Conservation (phyloP, 805 yeast genomes). For the Nakazawaea anatomiae region DNA sequence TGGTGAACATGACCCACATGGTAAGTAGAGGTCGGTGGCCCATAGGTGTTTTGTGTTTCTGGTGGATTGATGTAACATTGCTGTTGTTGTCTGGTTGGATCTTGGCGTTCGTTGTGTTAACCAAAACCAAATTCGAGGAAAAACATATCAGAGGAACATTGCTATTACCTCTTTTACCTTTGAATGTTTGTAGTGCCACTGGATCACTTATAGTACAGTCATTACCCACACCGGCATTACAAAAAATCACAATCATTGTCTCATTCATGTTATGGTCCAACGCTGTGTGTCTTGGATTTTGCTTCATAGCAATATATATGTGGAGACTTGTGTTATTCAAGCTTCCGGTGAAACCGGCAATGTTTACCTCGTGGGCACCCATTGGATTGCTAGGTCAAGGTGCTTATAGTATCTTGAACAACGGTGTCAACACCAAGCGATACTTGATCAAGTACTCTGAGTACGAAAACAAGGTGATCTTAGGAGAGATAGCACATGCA, state of each 20-base stretch:
- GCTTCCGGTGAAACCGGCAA: conserved; percentile 45
- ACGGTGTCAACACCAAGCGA: conserved; percentile 38
- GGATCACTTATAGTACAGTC: conserved; percentile 49
- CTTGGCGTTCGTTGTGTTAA: too few species aligned
- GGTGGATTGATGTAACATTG: conserved; percentile 64
- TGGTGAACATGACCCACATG: conserved; percentile 49
- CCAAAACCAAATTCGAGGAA: too few species aligned
- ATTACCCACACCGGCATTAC: conserved; percentile 35
- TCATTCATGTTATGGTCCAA: conserved; percentile 61
- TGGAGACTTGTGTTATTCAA: conserved; percentile 54
- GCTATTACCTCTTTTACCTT: conserved; percentile 71
- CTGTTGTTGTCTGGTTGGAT: conserved; percentile 59
- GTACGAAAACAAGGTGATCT: neutral
- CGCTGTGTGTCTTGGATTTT: conserved; percentile 57
- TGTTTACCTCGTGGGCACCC: conserved; percentile 68
- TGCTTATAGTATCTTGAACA: conserved; percentile 54
- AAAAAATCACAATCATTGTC: conserved; percentile 47
- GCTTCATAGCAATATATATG: conserved; percentile 49
- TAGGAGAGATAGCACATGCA: conserved; percentile 6
- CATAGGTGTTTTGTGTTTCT: conserved; percentile 50
- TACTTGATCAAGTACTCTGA: neutral
- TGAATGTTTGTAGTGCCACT: conserved; percentile 70
- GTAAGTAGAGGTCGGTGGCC: conserved; percentile 40
- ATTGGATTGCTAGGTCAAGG: conserved; percentile 88
- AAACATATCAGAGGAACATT: too few species aligned